phyloP scores from a whole-genome alignment of 148 eudicot species.

The Euryodendron excelsum region DNA sequence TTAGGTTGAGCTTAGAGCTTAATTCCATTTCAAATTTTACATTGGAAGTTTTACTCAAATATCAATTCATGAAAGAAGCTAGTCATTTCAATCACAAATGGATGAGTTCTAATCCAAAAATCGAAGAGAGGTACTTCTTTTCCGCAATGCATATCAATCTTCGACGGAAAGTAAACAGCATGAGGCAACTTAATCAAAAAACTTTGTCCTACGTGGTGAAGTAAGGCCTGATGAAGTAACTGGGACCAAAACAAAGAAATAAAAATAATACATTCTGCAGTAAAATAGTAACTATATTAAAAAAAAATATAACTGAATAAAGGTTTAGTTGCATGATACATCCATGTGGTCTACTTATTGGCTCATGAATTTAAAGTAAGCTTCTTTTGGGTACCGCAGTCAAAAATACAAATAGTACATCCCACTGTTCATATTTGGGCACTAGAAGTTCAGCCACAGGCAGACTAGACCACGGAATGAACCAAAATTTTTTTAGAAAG shows the following conservation, averaged over 20 bases:
- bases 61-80: not conserved
- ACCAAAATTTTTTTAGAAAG: not conserved
- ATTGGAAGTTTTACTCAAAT: not conserved
- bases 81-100: not conserved
- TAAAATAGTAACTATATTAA: not conserved
- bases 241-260: not conserved
- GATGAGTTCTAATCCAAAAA: not conserved
- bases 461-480: not conserved
- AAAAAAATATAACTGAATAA: not conserved
- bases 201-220: not conserved
- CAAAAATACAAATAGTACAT: not conserved
- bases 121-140: no score
- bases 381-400: not conserved
- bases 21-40: not conserved
- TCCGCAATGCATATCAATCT: not conserved
- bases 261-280: not conserved
- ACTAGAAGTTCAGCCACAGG: not conserved
- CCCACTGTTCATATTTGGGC: not conserved
- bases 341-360: not conserved
- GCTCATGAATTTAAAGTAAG: not conserved
- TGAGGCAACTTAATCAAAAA: not conserved
- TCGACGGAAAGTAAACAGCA: not conserved
- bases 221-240: no score
- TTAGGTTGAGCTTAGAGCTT: not conserved
- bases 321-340: not conserved